Evolutionary conservation across 306 rosid species (phyloP), one percentile per base, ranked within the genome.

Genomic region (Rosa persica): DNA sequence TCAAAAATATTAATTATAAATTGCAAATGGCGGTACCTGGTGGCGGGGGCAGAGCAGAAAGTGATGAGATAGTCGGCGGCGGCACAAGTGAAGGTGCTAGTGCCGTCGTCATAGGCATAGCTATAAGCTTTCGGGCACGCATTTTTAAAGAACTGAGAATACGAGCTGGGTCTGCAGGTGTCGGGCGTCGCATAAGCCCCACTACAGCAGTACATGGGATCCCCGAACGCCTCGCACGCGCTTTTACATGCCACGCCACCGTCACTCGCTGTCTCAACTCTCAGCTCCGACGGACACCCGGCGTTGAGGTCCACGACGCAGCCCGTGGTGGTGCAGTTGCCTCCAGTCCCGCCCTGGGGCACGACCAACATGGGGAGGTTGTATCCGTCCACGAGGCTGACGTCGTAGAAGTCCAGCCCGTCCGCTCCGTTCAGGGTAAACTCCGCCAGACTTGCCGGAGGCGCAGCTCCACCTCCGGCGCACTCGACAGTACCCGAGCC

Each of bases 201-300:
- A 34, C 88, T 92, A 12, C 98, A 94, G 25, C 98, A 94, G 72
- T 89, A 94, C 67, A 80, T 88, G 0, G 97, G 91, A 49, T 90
- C 95, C 12, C 90, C 90, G 17, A 94, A 94, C 0, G 96, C 98
- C n/a, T 85, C 98, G 60, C 97, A 94, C 58, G 97, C 98, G 86
- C 98, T 94, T 44, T 85, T 91, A 34, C 98, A 94, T 22, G 95
- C 98, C 57, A 94, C 97, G 52, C 88, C 58, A 23, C 80, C 85
- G 23, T 39, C 84, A 25, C 69, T 75, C 81, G 12, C 76, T 77
- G 8, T 68, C 49, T 60, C 55, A 51, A 73, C 25, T 71, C n/a
- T 89, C 12, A 94, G 83, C 80, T 94, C 95, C 69, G 85, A 8
- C 5, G 98, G 98, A 22, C 98, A 94, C 4, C 75, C 85, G 0